Evolutionary conservation across 257 asterid species (phyloP), one percentile per base, ranked within the genome.

Genomic region (Rauvolfia tetraphylla): DNA sequence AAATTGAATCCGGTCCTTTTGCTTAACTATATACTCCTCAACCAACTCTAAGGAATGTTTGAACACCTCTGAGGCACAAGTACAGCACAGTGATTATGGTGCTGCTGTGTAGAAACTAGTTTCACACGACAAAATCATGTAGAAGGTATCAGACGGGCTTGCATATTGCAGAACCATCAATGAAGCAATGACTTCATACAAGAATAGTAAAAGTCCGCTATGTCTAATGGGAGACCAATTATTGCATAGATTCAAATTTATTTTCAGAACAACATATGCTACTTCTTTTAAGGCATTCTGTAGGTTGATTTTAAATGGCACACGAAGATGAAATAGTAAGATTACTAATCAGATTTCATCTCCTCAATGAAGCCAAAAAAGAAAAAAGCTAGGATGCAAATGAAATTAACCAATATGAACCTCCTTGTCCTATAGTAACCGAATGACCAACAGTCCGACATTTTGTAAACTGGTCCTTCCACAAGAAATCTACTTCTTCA

Each of bases 51-150:
- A 77, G 71, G 86, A 80, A 76, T 82, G 75, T 33, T 80, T 79
- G 85, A 91, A 83, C 77, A 89, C 88, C 84, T 89, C 99, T 34
- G 79, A 42, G 27, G 85, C 89, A 79, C 78, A 76, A 22, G 74
- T 77, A 89, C 89, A 86, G 85, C 99, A 90, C 76, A 95, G 88
- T 73, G 99, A 92, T 31, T 92, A 83, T 66, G 99, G 97, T 74
- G 92, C 96, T 76, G 93, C 96, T 72, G 89, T 82, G 76, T 95
- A 92, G 82, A 88, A 95, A 78, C 99, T 95, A 77, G 65, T 41
- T 62, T 82, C 82, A 84, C 71, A 79, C 85, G 72, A 83, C 20
- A 74, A 41, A 18, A 78, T n/a, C 57, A 56, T 17, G 73, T 53
- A 78, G 84, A 53, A 70, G 59, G 71, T 27, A 44, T n/a, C 72